Evolutionary conservation across 345 rosid genomes (phyloP).

Genomic region (Lepidium didymum): DNA sequence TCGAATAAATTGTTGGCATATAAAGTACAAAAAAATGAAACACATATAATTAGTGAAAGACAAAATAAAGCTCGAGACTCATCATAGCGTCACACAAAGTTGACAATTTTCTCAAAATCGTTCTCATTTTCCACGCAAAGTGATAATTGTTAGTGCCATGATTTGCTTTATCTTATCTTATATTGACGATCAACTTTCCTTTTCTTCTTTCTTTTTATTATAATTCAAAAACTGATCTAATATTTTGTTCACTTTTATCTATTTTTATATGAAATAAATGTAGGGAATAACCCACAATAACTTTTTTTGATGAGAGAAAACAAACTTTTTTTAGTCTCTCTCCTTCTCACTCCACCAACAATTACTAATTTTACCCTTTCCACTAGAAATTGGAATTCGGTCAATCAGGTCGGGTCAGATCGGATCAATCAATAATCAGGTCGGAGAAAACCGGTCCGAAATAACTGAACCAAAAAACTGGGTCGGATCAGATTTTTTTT

Average conservation of each 20-base stretch:
- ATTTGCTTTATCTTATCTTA: constrained; percentile 22
- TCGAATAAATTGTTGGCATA: not conserved
- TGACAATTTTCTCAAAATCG: constrained; percentile 13
- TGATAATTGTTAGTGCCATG: constrained; percentile 14
- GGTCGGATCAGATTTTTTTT: no score
- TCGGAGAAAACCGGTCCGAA: no score
- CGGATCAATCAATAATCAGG: no score
- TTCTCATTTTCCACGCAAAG: constrained; percentile 18
- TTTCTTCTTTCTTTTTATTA: not conserved
- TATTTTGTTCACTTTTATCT: not conserved
- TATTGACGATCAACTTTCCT: not conserved
- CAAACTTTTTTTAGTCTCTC: no score
- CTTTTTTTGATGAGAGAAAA: no score
- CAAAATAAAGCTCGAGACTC: constrained; percentile 5
- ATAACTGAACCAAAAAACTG: no score
- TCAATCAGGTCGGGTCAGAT: no score
- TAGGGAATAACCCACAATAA: no score
- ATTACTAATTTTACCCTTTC: no score
- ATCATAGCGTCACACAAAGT: constrained; percentile 18
- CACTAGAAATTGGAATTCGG: no score
- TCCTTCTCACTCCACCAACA: no score
- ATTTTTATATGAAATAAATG: not conserved
- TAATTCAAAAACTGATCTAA: not conserved
- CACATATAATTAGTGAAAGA: not conserved
- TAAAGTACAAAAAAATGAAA: not conserved